A percentile compares a stretch with the other conserved stretches of the same genome.
phyloP scores from a whole-genome alignment of 257 asterid species.

The Nemophila menziesii region DNA sequence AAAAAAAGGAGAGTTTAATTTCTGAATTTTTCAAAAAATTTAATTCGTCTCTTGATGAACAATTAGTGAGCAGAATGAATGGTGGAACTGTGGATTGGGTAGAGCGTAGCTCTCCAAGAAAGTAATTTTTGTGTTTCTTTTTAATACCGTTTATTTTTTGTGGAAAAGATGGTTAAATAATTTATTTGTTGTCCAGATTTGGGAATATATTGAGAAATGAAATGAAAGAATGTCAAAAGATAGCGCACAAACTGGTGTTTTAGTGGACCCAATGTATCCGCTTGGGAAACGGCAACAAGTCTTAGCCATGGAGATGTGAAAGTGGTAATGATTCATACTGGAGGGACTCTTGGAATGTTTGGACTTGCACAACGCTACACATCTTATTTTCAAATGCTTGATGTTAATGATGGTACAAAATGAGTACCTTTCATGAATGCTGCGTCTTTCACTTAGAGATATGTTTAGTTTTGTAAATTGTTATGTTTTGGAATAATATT shows the following conservation, averaged over 20 bases:
- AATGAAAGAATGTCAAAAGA: slow-evolving; percentile 58
- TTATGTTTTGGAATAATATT: too few relatives aligned
- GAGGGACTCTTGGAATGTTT: slow-evolving; percentile 83
- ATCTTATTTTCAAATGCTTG: slow-evolving; percentile 38
- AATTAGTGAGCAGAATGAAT: slow-evolving; percentile 10
- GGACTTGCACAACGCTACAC: slow-evolving; percentile 79
- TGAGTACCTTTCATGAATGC: too few relatives aligned
- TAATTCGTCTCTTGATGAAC: slow-evolving; percentile 11
- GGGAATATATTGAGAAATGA: slow-evolving; percentile 77
- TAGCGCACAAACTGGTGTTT: slow-evolving; percentile 73
- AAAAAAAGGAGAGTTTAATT: slow-evolving; percentile 41
- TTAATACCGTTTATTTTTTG: too few relatives aligned
- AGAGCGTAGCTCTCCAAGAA: slow-evolving; percentile 65
- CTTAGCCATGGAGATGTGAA: slow-evolving; percentile 28
- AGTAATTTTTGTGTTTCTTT: slow-evolving; percentile 25
- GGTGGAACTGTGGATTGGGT: slow-evolving; percentile 59
- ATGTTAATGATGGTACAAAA: too few relatives aligned
- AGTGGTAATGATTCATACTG: slow-evolving; percentile 86
- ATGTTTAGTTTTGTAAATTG: too few relatives aligned
- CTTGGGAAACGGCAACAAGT: slow-evolving; percentile 59
- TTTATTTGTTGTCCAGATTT: slow-evolving; percentile 65
- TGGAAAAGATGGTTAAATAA: too few relatives aligned
- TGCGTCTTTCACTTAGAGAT: too few relatives aligned
- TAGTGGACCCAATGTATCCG: slow-evolving; percentile 76
- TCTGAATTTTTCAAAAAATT: slow-evolving; percentile 33